Evolutionary conservation across 179 eudicot species (phyloP), one percentile per base, ranked within the genome.

Genomic region (Heliamphora pulchella): DNA sequence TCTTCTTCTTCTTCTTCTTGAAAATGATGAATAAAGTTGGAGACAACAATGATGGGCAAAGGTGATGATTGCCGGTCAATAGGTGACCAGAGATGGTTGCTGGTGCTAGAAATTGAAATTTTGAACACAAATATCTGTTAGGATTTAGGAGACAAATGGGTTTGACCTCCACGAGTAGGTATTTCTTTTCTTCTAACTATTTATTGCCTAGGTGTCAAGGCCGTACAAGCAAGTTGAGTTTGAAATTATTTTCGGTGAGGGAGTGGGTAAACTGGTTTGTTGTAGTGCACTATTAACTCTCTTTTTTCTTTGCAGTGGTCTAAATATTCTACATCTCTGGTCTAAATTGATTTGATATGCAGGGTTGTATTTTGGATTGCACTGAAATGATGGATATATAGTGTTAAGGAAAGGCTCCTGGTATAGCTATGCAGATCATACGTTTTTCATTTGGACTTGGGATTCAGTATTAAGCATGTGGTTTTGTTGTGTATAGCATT

Each of bases 211-310:
- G 98, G 98, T 94, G 55, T 93, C 98, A 74, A 91, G 98, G 87
- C 98, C 98, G 48, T 94, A 94, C 90, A 94, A 90, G 84, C 98
- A 94, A 84, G 98, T 97, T 71, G 98, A 94, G 81, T 91, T 94
- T 85, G 98, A 94, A 81, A 93, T 94, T 80, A 91, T 89, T 78
- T 94, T 94, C 84, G 98, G 98, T 18, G 98, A 94, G 81, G 97
- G 98, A 81, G 98, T 90, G 79, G 89, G 96, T 87, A 88, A 93
- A 80, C 87, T 94, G 97, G 98, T 94, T n/a, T n/a, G n/a, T 15
- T 74, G 94, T 87, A 59, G 80, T 53, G 31, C 74, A 57, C n/a
- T 78, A 15, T 55, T 46, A 13, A 67, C 57, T 55, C 44, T 41
- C 46, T 67, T 75, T 58, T 76, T 47, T 74, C 63, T 70, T 66